phyloP scores from a whole-genome alignment of 202 grass and related monocot genomes.

The Carex arenaria region DNA sequence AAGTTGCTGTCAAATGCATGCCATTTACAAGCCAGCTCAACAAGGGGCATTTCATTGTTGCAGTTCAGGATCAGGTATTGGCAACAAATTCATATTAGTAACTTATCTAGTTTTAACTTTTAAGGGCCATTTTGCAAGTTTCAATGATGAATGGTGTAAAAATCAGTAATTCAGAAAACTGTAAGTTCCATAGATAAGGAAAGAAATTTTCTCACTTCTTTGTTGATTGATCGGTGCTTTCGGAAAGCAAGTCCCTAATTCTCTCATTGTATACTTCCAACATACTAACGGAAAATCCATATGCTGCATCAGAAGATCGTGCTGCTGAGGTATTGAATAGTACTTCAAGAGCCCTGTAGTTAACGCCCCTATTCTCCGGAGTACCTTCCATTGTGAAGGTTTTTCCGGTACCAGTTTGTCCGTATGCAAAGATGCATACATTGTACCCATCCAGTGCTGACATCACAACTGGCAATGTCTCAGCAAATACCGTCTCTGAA shows the following conservation, averaged over 20 bases:
- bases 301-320: constrained; percentile 36
- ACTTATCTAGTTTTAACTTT: neutral
- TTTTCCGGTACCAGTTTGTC: constrained; percentile 88
- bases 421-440: constrained; percentile 95
- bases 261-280: constrained; percentile 95
- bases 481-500: constrained; percentile 66
- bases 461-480: constrained; percentile 73
- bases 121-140: neutral
- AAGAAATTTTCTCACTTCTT: constrained; percentile 51
- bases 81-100: neutral
- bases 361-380: constrained; percentile 80
- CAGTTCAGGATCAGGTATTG: neutral
- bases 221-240: constrained; percentile 38
- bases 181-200: neutral
- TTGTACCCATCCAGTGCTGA: constrained; percentile 93
- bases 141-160: neutral
- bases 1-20: neutral
- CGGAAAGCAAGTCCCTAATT: constrained; percentile 81
- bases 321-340: constrained; percentile 49
- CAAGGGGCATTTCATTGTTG: neutral
- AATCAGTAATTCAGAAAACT: neutral
- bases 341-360: constrained; percentile 91
- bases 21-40: neutral
- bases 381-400: constrained; percentile 98
- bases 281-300: constrained; percentile 77